phyloP scores from a whole-genome alignment of 1,284 basidiomycete genomes.

The Cutaneotrichosporon daszewskae region DNA sequence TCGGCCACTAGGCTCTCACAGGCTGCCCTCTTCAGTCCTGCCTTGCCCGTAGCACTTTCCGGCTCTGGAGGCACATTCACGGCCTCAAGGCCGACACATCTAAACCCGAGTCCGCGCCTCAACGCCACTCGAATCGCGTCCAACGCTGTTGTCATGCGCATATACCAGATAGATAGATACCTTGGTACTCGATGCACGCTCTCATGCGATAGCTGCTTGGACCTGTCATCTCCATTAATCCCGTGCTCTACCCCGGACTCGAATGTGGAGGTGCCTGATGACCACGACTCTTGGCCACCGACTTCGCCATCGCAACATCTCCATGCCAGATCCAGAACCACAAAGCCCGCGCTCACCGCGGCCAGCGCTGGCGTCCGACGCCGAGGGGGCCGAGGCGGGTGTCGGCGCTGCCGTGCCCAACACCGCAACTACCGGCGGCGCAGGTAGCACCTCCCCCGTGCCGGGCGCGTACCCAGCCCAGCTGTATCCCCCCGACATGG shows the following conservation, averaged over 20 bases:
- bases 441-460: too few relatives aligned
- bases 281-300: too few relatives aligned
- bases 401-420: too few relatives aligned
- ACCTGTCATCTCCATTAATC: background rate
- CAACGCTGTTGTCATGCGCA: background rate
- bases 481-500: background rate
- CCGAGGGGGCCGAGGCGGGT: background rate
- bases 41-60: background rate
- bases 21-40: background rate
- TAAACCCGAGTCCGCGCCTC: too few relatives aligned
- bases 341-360: constrained; percentile 1
- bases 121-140: too few relatives aligned
- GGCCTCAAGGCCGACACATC: too few relatives aligned
- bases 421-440: too few relatives aligned
- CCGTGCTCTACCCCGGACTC: background rate
- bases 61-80: too few relatives aligned
- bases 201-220: background rate
- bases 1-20: constrained; percentile 6
- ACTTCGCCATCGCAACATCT: too few relatives aligned
- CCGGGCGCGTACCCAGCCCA: too few relatives aligned
- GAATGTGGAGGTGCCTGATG: background rate
- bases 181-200: background rate
- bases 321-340: background rate
- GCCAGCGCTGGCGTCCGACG: background rate
- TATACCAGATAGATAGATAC: constrained; percentile 5